Base-by-base conservation (phyloP, 805 yeast species). In the Starmerella potacharoeniae region DNA sequence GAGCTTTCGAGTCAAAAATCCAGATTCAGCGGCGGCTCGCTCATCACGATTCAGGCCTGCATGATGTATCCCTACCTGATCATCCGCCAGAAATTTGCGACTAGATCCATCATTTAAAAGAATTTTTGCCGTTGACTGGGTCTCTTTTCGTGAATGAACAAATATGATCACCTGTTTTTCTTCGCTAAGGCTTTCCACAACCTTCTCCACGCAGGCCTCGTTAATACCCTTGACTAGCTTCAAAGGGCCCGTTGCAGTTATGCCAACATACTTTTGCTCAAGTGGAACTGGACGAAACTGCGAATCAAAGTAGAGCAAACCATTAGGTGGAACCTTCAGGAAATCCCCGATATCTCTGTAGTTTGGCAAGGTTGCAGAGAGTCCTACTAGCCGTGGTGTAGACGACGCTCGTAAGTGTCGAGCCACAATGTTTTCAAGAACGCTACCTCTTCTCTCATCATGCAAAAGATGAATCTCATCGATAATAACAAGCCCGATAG, bases 21-120 rank as follows among this genome's bases (percentile, higher is more conserved):
- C 78, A 64, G 81, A 80, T 64, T 95, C 98, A 0, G 93, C 83
- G 45, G 86, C 65, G 63, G 87, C 87, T 65, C 99, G 78, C 65
- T 90, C 97, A 0, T 88, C 72, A 59, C 97, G 75, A 35, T 86
- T 72, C 89, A 93, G 82, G 63, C 99, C 99, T 0, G 99, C 99
- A 72, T 93, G 97, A 68, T 93, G 99, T 4, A 85, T 77, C 22
- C 31, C 16, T 45, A 79, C 62, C 37, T 80, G 64, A 13, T 66
- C 67, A 9, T 74, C 71, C 36, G 77, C 60, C 49, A 77, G 76
- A 28, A 28, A 8, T 7, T 8, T 28, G 14, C 41, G 35, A 6
- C 40, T 17, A 3, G 36, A 7, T 5, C 22, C 49, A 31, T 86
- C 72, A 60, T 78, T 80, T 34, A 83, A 83, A 35, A 79, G 77